These are phyloP conservation scores for Myotisia sp. DNA, from an alignment of 2,329 filamentous ascomycete genomes.

Conservation along the genomic window DNA sequence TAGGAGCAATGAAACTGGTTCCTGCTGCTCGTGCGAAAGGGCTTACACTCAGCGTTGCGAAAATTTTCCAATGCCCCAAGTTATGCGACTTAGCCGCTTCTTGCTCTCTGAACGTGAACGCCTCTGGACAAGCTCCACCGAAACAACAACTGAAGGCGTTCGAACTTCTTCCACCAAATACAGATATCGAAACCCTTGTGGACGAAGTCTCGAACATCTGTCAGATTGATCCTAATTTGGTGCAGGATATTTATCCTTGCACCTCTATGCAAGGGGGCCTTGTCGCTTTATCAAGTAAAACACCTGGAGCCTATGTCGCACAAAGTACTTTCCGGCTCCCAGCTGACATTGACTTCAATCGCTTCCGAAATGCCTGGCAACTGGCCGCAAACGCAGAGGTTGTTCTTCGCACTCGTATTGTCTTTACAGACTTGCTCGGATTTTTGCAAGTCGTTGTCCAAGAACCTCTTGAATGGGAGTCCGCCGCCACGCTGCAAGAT, in stretches of 20 bases:
- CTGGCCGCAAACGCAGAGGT: constrained; percentile 20
- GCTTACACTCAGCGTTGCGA: constrained; percentile 28
- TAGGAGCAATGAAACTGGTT: constrained; percentile 35
- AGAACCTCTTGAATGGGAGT: constrained; percentile 14
- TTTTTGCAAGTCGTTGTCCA: constrained; percentile 20
- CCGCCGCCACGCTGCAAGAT: constrained; percentile 6
- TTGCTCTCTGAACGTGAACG: constrained; percentile 7
- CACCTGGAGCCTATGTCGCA: constrained; percentile 28
- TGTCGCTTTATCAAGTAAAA: constrained; percentile 25
- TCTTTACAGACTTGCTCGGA: constrained; percentile 15
- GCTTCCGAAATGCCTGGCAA: constrained; percentile 29
- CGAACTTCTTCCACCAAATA: constrained; percentile 16
- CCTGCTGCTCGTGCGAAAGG: constrained; percentile 27
- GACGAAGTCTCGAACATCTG: constrained; percentile 14
- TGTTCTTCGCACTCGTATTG: constrained; percentile 30
- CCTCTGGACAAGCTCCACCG: constrained; percentile 5
- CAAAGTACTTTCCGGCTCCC: constrained; percentile 24
- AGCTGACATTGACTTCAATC: constrained; percentile 18
- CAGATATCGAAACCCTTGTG: constrained; percentile 12
- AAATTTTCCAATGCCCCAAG: constrained; percentile 32
- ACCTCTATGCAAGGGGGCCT: constrained; percentile 32
- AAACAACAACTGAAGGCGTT: constrained; percentile 16
- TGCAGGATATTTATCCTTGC: constrained; percentile 29
- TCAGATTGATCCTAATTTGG: constrained; percentile 11
- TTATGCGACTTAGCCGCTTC: constrained; percentile 29